These are phyloP conservation scores for Fusarium torulosum DNA, from an alignment of 2,329 filamentous ascomycete species.

Conservation along the genomic window DNA sequence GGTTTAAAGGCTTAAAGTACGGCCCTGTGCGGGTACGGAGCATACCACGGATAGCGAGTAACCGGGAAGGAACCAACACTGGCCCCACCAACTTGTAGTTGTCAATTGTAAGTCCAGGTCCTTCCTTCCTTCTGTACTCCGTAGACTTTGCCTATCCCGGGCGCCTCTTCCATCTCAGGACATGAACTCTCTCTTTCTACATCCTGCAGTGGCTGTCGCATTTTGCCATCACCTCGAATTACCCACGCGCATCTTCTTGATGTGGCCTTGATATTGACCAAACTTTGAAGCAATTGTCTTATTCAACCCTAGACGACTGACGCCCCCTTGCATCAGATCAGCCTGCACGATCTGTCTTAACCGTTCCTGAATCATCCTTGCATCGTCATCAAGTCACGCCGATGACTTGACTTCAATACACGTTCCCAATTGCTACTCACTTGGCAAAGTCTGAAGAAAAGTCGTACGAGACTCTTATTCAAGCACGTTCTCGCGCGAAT, in stretches of 20 bases:
- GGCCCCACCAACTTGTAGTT: slow-evolving; percentile 22
- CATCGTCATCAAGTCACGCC: slow-evolving; percentile 18
- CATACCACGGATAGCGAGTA: not conserved
- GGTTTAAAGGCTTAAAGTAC: not conserved
- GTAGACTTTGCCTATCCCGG: not conserved
- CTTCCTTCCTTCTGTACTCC: too few relatives aligned
- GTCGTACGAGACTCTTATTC: not conserved
- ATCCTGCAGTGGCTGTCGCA: slow-evolving; percentile 15
- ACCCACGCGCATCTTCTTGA: slow-evolving; percentile 1
- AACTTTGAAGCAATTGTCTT: not conserved
- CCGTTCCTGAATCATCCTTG: slow-evolving; percentile 2
- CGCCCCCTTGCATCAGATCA: slow-evolving; percentile 11
- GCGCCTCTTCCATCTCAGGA: slow-evolving; percentile 11
- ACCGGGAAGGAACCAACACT: not conserved
- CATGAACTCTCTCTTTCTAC: slow-evolving; percentile 32
- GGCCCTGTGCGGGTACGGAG: not conserved
- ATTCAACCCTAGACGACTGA: not conserved
- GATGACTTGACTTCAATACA: slow-evolving; percentile 11
- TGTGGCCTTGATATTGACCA: not conserved
- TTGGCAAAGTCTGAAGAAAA: not conserved
- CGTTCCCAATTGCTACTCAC: not conserved
- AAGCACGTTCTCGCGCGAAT: not conserved
- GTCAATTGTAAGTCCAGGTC: slow-evolving; percentile 8
- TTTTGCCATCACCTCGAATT: not conserved
- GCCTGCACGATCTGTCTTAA: slow-evolving; percentile 4